phyloP scores from a whole-genome alignment of 2,329 filamentous ascomycete genomes.

The Ascochyta koolunga region DNA sequence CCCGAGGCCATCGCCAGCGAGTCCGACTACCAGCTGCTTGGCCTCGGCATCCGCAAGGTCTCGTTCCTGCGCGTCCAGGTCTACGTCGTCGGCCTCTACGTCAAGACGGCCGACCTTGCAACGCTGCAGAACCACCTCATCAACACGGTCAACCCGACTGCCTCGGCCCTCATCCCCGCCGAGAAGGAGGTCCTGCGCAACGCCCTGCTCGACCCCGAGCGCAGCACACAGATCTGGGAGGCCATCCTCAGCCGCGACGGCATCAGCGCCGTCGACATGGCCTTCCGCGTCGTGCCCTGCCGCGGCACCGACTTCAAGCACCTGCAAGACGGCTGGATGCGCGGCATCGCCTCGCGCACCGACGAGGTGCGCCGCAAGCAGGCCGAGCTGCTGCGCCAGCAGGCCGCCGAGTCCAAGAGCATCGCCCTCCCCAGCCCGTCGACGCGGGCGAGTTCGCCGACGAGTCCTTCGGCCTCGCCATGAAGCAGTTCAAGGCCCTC shows the following conservation, averaged over 20 bases:
- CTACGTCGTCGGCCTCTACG: constrained; percentile 92
- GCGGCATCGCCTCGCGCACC: constrained; percentile 78
- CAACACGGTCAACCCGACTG: constrained; percentile 74
- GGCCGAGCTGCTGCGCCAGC: constrained; percentile 47
- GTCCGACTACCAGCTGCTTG: constrained; percentile 83
- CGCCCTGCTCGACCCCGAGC: constrained; percentile 70
- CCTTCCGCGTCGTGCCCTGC: constrained; percentile 86
- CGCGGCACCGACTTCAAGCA: constrained; percentile 94
- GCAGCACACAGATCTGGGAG: constrained; percentile 77
- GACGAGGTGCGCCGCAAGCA: constrained; percentile 54
- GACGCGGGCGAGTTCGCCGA: constrained; percentile 63
- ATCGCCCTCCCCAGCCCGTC: constrained; percentile 42
- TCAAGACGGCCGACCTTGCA: constrained; percentile 81
- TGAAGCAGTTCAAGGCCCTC: constrained; percentile 79
- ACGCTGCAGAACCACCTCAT: constrained; percentile 79
- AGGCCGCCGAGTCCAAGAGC: constrained; percentile 49
- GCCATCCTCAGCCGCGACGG: constrained; percentile 66
- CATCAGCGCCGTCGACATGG: constrained; percentile 66
- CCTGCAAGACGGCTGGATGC: constrained; percentile 87
- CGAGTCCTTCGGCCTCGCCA: constrained; percentile 75
- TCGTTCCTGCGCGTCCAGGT: constrained; percentile 90
- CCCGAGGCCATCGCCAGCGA: constrained; percentile 32
- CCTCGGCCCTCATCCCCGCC: constrained; percentile 79
- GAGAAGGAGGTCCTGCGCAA: constrained; percentile 78
- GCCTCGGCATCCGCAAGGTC: constrained; percentile 85